Evolutionary conservation across 2,329 filamentous ascomycete genomes (phyloP).

Genomic region (Alternaria atra): DNA sequence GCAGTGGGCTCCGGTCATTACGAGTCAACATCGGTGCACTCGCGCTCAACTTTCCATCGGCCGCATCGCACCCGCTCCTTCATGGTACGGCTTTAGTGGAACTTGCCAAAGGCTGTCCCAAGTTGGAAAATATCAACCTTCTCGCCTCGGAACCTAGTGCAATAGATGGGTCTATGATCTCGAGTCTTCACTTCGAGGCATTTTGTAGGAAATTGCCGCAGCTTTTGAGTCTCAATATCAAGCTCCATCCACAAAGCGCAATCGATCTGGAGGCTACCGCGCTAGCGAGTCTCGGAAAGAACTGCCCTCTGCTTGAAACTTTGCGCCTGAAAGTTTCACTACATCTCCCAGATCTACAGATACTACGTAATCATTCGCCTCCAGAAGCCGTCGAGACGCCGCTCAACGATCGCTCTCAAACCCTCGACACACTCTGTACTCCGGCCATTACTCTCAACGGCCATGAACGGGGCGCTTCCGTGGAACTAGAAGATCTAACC

Average conservation of each 20-base stretch:
- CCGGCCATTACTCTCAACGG: conserved; percentile 15
- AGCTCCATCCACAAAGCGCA: conserved; percentile 39
- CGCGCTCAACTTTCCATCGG: conserved; percentile 37
- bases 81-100: conserved; percentile 31
- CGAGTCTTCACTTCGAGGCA: conserved; percentile 34
- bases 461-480: background rate
- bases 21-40: conserved; percentile 39
- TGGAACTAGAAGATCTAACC: background rate
- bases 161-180: conserved; percentile 41
- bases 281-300: conserved; percentile 36
- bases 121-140: conserved; percentile 39
- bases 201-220: conserved; percentile 39
- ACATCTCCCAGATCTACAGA: conserved; percentile 29
- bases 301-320: conserved; percentile 38
- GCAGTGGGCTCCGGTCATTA: conserved; percentile 30
- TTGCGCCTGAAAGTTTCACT: conserved; percentile 39
- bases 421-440: background rate
- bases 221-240: conserved; percentile 35
- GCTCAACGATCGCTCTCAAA: background rate
- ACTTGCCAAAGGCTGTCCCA: conserved; percentile 33
- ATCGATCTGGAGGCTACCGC: conserved; percentile 34
- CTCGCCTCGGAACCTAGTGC: conserved; percentile 36
- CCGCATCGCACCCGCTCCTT: conserved; percentile 27
- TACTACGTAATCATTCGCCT: background rate
- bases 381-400: background rate